phyloP scores from a whole-genome alignment of 2,329 filamentous ascomycete genomes.

The Sporothrix protearum region DNA sequence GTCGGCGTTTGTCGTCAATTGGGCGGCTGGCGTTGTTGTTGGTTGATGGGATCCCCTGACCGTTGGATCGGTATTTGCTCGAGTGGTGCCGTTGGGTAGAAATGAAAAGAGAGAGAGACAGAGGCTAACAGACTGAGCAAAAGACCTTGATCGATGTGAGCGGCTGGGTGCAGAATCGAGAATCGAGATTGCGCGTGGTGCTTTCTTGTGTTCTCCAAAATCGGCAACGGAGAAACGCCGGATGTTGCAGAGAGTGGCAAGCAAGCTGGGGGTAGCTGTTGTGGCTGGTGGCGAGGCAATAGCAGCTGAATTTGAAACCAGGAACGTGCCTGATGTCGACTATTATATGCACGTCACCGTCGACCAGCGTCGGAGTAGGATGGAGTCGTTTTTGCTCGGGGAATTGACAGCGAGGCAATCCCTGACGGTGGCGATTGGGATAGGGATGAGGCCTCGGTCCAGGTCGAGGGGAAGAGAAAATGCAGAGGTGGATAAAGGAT shows the following conservation, averaged over 20 bases:
- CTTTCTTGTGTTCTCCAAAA: neutral
- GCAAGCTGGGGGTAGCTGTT: neutral
- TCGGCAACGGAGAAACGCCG: neutral
- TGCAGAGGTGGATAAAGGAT: neutral
- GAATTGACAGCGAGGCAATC: neutral
- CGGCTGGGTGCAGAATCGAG: neutral
- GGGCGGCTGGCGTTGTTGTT: neutral
- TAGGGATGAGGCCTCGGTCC: neutral
- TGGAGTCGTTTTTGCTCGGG: neutral
- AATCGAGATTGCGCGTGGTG: neutral
- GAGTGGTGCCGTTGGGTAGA: neutral
- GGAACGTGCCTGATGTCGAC: slow-evolving; percentile 1
- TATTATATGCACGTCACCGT: slow-evolving; percentile 11
- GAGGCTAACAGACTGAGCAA: neutral
- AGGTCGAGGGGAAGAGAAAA: neutral
- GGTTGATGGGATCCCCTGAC: neutral
- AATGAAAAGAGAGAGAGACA: neutral
- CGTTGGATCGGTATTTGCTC: neutral
- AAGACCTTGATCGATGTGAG: neutral
- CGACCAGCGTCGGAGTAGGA: neutral
- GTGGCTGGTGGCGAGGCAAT: neutral
- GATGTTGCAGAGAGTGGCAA: neutral
- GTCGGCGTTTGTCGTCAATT: neutral
- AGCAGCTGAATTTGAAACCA: neutral
- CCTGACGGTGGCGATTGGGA: slow-evolving; percentile 1